phyloP scores from a whole-genome alignment of 495 filamentous ascomycete genomes.

The Saxophila tyrrhenica region DNA sequence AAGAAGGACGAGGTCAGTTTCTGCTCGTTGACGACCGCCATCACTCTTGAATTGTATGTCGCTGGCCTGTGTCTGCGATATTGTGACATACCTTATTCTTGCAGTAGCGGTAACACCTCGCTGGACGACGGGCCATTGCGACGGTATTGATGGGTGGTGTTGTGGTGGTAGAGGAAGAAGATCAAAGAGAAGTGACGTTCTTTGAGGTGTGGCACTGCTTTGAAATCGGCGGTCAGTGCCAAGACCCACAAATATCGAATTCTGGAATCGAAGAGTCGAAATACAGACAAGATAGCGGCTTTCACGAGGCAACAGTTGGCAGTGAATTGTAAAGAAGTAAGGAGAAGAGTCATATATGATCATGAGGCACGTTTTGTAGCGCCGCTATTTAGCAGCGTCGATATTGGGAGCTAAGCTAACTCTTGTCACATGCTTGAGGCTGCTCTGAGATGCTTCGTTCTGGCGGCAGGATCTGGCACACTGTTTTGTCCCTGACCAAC shows the following conservation, averaged over 20 bases:
- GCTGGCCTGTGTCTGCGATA: neutral
- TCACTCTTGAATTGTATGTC: neutral
- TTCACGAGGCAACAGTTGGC: too few relatives aligned
- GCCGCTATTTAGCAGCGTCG: too few relatives aligned
- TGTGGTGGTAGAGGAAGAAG: conserved; percentile 8
- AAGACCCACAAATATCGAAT: neutral
- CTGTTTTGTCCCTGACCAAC: neutral
- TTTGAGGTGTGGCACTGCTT: neutral
- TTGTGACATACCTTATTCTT: conserved; percentile 88
- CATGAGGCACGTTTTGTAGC: too few relatives aligned
- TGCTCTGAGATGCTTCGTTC: too few relatives aligned
- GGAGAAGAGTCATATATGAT: too few relatives aligned
- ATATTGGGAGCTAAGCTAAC: too few relatives aligned
- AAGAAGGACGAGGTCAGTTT: conserved; percentile 20
- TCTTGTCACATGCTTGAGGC: too few relatives aligned
- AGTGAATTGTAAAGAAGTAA: too few relatives aligned
- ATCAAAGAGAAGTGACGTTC: conserved; percentile 11
- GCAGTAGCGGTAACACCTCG: conserved; percentile 99
- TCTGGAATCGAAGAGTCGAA: neutral
- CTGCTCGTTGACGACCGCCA: neutral
- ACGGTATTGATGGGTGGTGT: conserved; percentile 41
- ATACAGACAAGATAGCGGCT: too few relatives aligned
- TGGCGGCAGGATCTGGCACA: too few relatives aligned
- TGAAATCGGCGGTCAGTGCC: neutral
- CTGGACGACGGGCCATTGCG: conserved; percentile 97